Evolutionary conservation across 225 moss, liverwort and hornwort species (phyloP), one percentile per base, ranked within the genome.

Genomic region (Thuidium tamariscinum): DNA sequence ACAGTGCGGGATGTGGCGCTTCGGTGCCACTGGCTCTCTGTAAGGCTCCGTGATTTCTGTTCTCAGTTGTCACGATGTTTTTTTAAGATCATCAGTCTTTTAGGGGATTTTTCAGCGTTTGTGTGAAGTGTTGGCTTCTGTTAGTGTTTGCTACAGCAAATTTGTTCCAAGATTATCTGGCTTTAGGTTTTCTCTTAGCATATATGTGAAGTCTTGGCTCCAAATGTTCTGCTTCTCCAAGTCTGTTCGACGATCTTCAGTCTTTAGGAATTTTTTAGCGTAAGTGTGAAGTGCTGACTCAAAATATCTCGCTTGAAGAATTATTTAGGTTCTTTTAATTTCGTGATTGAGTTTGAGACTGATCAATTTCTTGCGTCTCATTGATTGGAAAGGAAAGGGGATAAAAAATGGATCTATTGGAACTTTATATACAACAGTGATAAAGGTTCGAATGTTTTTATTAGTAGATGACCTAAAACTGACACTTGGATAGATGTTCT

Each of bases 1-100:
- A 98, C 96, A 48, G 97, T 95, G 20, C 96, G 97, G 44, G 97
- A 98, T 92, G 95, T 98, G 64, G 96, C 97, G 44, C 90, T 98
- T 91, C 95, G 97, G 76, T 95, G 94, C 87, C 92, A 94, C 88
- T 98, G 97, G 97, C 95, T 98, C 86, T 90, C 91, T 90, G 97
- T 98, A 91, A 88, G 84, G 36, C 57, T 84, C 19, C 44, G 42
- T 23, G 16, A 30, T 41, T 39, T 59, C 55, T 51, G 26, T 27
- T 73, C 15, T 59, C 18, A 7, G 30, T 16, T 74, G 37, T 39
- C 21, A 37, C 9, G 49, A 37, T 60, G 3, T 82, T 54, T 29
- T 61, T 41, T 55, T 15, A 5, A 20, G 23, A 75, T 49, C 30
- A 37, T 79, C 60, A 21, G 21, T 56, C 36, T 9, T 14, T 30